These are phyloP conservation scores for Cynanchum wilfordii DNA, from an alignment of 257 asterid species.

Conservation along the genomic window DNA sequence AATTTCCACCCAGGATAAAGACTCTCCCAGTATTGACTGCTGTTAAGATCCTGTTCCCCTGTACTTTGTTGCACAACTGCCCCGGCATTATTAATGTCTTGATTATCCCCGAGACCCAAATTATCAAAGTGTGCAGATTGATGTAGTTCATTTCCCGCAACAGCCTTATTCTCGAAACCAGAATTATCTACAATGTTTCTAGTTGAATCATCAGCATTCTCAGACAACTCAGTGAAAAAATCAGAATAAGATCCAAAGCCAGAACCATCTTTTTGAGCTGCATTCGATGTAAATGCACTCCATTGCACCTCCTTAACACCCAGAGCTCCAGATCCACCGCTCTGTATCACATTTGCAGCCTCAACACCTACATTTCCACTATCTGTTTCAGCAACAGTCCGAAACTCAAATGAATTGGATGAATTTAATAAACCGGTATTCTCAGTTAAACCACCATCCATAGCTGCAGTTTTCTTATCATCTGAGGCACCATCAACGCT, in stretches of 20 bases:
- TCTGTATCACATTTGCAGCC: conserved; percentile 26
- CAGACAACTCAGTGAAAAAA: conserved; percentile 66
- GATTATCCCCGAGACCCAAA: conserved; percentile 26
- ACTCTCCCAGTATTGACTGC: conserved; percentile 68
- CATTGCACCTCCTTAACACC: conserved; percentile 87
- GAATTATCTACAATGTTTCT: conserved; percentile 28
- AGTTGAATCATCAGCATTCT: conserved; percentile 39
- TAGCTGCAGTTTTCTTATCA: conserved; percentile 18
- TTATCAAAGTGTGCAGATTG: conserved; percentile 33
- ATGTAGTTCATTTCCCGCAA: conserved; percentile 27
- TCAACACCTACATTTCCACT: conserved; percentile 36
- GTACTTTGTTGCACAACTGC: conserved; percentile 40
- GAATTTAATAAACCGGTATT: conserved; percentile 28
- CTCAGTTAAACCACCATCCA: conserved; percentile 9
- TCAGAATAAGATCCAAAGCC: conserved; percentile 86
- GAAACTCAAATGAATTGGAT: conserved; percentile 40
- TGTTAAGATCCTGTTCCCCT: conserved; percentile 43
- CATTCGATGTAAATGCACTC: conserved; percentile 65
- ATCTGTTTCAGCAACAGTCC: conserved; percentile 21
- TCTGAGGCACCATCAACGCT: conserved; percentile 26
- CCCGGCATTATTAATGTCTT: conserved; percentile 31
- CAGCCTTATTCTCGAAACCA: conserved; percentile 23
- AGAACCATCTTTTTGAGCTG: conserved; percentile 35
- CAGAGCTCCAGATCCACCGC: conserved; percentile 36
- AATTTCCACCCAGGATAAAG: conserved; percentile 90